These are phyloP conservation scores for Schizosaccharomyces pombe DNA, from an alignment of 805 yeast genomes.

Conservation along the genomic window DNA sequence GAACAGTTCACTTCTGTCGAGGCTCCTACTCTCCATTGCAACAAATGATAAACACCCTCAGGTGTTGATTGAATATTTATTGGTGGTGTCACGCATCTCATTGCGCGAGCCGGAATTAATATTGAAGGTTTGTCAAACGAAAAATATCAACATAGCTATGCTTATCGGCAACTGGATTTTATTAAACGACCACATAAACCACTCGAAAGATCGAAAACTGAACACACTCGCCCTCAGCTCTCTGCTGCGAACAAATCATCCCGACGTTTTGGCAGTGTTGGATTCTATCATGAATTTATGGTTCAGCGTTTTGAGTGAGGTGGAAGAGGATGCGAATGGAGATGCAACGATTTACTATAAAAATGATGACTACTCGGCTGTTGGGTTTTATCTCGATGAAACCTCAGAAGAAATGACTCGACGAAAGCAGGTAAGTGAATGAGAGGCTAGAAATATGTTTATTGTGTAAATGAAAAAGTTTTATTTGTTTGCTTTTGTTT, in stretches of 20 bases:
- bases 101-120: background rate
- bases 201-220: constrained; percentile 52
- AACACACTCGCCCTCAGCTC: constrained; percentile 38
- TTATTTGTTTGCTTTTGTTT: background rate
- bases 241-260: constrained; percentile 20
- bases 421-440: background rate
- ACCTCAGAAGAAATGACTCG: background rate
- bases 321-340: constrained; percentile 34
- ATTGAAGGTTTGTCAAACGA: background rate
- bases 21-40: background rate
- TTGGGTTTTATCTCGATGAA: background rate
- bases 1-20: background rate
- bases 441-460: background rate
- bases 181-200: constrained; percentile 30
- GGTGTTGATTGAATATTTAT: background rate
- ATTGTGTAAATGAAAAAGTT: background rate
- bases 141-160: background rate
- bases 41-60: background rate
- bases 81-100: background rate
- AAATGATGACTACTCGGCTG: background rate
- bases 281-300: constrained; percentile 21
- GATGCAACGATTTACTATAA: constrained; percentile 15
- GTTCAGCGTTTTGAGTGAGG: constrained; percentile 45
- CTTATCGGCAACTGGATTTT: background rate
- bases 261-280: constrained; percentile 14